Evolutionary conservation across 139 green algal species (phyloP), one percentile per base, ranked within the genome.

Genomic region (Mychonastes homosphaera): DNA sequence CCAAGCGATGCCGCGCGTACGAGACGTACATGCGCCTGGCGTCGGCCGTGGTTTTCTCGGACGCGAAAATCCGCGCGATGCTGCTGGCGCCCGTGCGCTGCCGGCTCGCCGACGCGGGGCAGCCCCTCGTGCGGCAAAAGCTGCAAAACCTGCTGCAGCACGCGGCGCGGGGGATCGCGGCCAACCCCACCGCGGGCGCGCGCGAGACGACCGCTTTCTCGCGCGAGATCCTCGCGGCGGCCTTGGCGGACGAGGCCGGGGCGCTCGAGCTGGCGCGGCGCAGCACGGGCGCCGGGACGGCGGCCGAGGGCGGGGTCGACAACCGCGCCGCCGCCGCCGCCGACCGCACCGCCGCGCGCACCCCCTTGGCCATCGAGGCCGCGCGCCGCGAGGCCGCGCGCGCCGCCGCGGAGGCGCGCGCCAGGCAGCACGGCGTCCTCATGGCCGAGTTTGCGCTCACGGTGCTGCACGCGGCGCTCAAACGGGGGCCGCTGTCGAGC

Each of bases 11-110:
- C 55, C 64, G 78, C 6, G 83, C 70, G 16, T 82, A 87, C 61
- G 81, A 87, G 39, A 82, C 70, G 23, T 94, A 79, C 65, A 71
- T 85, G 74, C 60, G 90, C 44, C 74, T 95, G 23, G 81, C 83
- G 1, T 36, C 48, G 0, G 28, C 65, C 33, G 53, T 84, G 69
- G 87, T 72, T 15, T 88, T 93, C 53, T 49, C 54, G 27, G 39
- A 28, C 12, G 8, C n/a, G 23, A 51, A 30, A 1, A 51, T 43
- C 30, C 69, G 56, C 24, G 24, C 52, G 3, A 29, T 36, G 27
- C 53, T 78, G 48, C 53, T 77, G 41, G 36, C 21, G 15, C n/a
- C 62, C 2, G 68, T 76, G 29, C 48, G 53, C 7, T 38, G 49
- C 21, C 64, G 74, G 4, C 73, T 92, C 53, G 55, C 45, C 1